Evolutionary conservation across 306 rosid genomes (phyloP).

Genomic region (Vigna reflexopilosa): DNA sequence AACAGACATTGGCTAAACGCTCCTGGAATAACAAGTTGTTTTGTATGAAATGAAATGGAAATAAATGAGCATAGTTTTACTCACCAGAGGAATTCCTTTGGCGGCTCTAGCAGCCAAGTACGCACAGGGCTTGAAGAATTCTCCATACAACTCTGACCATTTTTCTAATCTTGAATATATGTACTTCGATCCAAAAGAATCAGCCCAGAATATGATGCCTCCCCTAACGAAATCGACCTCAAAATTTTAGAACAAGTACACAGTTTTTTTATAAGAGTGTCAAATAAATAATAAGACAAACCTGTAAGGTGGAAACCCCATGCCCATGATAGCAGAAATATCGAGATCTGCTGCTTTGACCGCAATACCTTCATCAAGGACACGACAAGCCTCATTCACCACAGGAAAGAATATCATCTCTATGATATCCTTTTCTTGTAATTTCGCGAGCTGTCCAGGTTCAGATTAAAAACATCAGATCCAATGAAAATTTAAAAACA

Average conservation of each 20-base stretch:
- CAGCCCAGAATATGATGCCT: conserved; percentile 96
- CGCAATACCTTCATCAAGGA: conserved; percentile 91
- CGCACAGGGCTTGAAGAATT: conserved; percentile 90
- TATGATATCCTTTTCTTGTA: conserved; percentile 79
- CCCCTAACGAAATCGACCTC: conserved; percentile 69
- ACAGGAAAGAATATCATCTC: conserved; percentile 97
- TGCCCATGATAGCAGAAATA: conserved; percentile 84
- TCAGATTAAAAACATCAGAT: conserved; percentile 39
- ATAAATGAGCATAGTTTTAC: conserved; percentile 45
- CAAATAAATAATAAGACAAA: conserved; percentile 45
- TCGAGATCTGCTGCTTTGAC: conserved; percentile 96
- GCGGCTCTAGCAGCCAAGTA: conserved; percentile 96
- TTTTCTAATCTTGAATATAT: conserved; percentile 78
- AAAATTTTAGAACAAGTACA: conserved; percentile 30
- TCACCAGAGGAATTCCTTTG: conserved; percentile 81
- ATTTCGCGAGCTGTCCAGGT: conserved; percentile 70
- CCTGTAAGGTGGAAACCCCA: conserved; percentile 99
- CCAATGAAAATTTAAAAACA: not conserved
- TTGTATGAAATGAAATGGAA: conserved; percentile 10
- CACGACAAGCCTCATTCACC: conserved; percentile 97
- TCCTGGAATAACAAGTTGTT: not conserved
- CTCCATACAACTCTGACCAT: conserved; percentile 83
- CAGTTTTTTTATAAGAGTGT: conserved; percentile 1
- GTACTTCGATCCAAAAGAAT: conserved; percentile 89
- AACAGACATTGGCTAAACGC: not conserved